Evolutionary conservation across 2,329 filamentous ascomycete genomes (phyloP), one percentile per base, ranked within the genome.

Genomic region (Xylariaceae sp.): DNA sequence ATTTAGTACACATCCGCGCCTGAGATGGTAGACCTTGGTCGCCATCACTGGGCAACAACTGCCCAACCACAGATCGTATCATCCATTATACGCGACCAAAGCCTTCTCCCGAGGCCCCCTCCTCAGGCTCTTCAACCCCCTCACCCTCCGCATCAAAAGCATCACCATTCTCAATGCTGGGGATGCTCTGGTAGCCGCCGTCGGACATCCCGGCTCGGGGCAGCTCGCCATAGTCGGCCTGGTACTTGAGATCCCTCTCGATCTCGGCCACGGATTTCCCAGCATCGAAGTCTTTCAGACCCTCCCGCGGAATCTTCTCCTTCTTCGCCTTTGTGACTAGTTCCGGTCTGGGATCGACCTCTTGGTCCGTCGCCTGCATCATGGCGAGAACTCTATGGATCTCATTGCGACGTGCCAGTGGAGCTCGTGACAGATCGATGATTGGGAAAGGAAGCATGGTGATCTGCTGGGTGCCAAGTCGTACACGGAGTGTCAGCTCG

Each of bases 391-490:
- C 19, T 1, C 11, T 5, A 11, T 52, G 54, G 18, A 63, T 42
- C 18, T 30, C n/a, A 17, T 43, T 27, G 1, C 51, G 42, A 22
- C 50, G 52, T 1, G 18, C 39, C 11, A 2, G 52, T n/a, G n/a
- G 17, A 5, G 52, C 53, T 1, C 42, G 43, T 1, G 55, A 57
- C 31, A 64, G 47, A 33, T 63, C 50, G 32, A 63, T 61, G 27
- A 59, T 52, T 0, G 63, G 63, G 6, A 57, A 51, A 1, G 63
- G 62, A 1, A 66, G 46, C 58, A 66, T 63, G 2, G 50, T 51
- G 7, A 64, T 51, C 6, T 48, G 45, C 1, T 42, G 40, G 0
- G 62, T 44, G 3, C 61, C 60, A 1, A 62, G 53, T 1, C 56
- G 50, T 4, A 63, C 54, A 4, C 62, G 59, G 1, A 66, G 50